Conservation (phyloP, 108 stramenopile genomes). For the Skeletonema marinoi region DNA sequence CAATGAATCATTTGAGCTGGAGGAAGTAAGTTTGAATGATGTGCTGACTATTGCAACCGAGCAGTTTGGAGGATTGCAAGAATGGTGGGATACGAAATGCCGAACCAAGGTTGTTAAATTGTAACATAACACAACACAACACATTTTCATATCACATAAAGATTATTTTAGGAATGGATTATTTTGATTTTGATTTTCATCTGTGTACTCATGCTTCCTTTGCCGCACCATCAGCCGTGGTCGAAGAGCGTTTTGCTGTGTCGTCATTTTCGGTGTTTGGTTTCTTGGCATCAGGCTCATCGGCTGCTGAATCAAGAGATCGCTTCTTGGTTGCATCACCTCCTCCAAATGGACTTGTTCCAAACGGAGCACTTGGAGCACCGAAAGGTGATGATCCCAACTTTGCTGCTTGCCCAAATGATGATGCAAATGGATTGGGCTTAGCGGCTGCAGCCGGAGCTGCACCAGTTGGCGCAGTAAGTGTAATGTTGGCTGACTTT, state of each 20-base stretch:
- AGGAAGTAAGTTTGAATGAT: slow-evolving; percentile 33
- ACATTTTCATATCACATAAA: not conserved
- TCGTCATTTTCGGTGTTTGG: slow-evolving; percentile 28
- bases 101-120: slow-evolving; percentile 55
- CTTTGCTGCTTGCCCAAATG: slow-evolving; percentile 27
- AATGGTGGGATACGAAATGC: slow-evolving; percentile 64
- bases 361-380: slow-evolving; percentile 9
- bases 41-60: slow-evolving; percentile 55
- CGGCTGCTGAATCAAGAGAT: slow-evolving; percentile 1
- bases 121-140: not conserved
- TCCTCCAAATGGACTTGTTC: slow-evolving; percentile 39
- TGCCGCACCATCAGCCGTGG: slow-evolving; percentile 17
- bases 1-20: slow-evolving; percentile 15
- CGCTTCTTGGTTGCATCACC: slow-evolving; percentile 7
- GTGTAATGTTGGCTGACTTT: slow-evolving; percentile 46
- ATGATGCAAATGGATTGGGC: slow-evolving; percentile 14
- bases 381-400: slow-evolving; percentile 13
- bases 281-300: slow-evolving; percentile 17
- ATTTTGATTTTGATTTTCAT: not conserved
- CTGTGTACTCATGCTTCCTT: slow-evolving; percentile 24
- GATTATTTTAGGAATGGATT: not conserved
- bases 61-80: slow-evolving; percentile 59
- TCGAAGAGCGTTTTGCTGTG: not conserved
- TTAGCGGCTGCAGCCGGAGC: slow-evolving; percentile 18
- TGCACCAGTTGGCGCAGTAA: slow-evolving; percentile 27